phyloP scores from a whole-genome alignment of 2,329 filamentous ascomycete genomes.

The Parafenestella ontariensis region DNA sequence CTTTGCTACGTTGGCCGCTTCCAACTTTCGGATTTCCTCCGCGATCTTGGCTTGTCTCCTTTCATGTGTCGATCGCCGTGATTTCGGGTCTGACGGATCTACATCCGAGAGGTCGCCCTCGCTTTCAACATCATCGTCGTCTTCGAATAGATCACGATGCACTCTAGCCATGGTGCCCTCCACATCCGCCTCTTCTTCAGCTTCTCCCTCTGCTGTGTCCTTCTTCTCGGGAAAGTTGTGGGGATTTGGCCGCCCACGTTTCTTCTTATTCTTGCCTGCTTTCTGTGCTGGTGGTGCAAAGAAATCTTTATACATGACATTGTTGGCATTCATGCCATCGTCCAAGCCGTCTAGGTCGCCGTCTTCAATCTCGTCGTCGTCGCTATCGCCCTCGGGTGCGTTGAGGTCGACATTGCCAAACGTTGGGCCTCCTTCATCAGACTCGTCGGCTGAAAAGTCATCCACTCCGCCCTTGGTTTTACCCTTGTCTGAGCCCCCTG shows the following conservation, averaged over 20 bases:
- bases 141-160: slow-evolving; percentile 86
- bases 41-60: slow-evolving; percentile 82
- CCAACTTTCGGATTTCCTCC: slow-evolving; percentile 89
- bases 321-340: slow-evolving; percentile 77
- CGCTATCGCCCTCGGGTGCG: slow-evolving; percentile 72
- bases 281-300: slow-evolving; percentile 86
- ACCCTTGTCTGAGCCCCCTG: slow-evolving; percentile 43
- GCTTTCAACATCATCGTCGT: slow-evolving; percentile 66
- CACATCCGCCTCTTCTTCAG: slow-evolving; percentile 65
- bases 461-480: slow-evolving; percentile 34
- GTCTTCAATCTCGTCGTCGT: slow-evolving; percentile 68
- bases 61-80: slow-evolving; percentile 84
- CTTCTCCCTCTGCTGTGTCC: slow-evolving; percentile 19
- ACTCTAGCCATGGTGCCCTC: slow-evolving; percentile 86
- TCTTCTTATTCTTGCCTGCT: slow-evolving; percentile 63
- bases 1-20: slow-evolving; percentile 87
- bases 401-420: slow-evolving; percentile 82
- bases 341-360: slow-evolving; percentile 61
- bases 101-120: slow-evolving; percentile 65
- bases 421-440: slow-evolving; percentile 78
- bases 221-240: slow-evolving; percentile 54
- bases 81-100: slow-evolving; percentile 73
- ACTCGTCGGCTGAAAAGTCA: slow-evolving; percentile 62
- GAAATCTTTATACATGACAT: slow-evolving; percentile 90
- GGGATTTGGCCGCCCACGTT: slow-evolving; percentile 62